Conservation (phyloP, 2,329 filamentous ascomycete genomes). For the Talaromyces islandicus region DNA sequence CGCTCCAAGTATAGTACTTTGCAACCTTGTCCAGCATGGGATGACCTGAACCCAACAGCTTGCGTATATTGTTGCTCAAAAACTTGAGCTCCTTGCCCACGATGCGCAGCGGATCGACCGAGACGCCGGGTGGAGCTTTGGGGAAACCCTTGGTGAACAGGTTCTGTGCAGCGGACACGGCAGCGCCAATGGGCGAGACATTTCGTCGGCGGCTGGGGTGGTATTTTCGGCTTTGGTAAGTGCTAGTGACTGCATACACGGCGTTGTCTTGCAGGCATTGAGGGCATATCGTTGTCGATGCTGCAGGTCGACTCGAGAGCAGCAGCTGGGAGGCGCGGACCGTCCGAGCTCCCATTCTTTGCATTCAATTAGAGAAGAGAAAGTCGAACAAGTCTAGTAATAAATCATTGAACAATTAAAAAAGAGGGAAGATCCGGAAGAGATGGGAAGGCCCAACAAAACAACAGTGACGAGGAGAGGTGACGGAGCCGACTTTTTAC, state of each 20-base stretch:
- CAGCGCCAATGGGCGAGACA: conserved; percentile 37
- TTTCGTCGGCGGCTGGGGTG: conserved; percentile 35
- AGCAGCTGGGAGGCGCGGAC: conserved; percentile 30
- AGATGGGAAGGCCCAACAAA: neutral
- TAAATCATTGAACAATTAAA: neutral
- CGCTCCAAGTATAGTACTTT: conserved; percentile 95
- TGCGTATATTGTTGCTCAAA: conserved; percentile 84
- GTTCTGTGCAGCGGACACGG: conserved; percentile 48
- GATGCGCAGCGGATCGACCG: conserved; percentile 78
- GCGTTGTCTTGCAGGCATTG: conserved; percentile 36
- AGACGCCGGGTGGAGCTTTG: conserved; percentile 50
- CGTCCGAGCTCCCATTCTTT: conserved; percentile 35
- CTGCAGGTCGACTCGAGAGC: conserved; percentile 21
- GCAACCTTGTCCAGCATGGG: conserved; percentile 90
- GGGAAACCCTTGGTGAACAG: conserved; percentile 39
- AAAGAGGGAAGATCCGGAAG: neutral
- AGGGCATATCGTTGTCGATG: conserved; percentile 31
- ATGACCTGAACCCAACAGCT: conserved; percentile 89
- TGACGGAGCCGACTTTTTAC: neutral
- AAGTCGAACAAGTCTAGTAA: neutral
- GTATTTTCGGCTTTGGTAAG: conserved; percentile 31
- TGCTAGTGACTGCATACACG: conserved; percentile 15
- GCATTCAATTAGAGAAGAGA: conserved; percentile 2
- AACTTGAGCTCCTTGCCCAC: conserved; percentile 97
- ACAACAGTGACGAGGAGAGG: neutral